Evolutionary conservation across 208 protist species (phyloP).

Genomic region (Spongospora subterranea): DNA sequence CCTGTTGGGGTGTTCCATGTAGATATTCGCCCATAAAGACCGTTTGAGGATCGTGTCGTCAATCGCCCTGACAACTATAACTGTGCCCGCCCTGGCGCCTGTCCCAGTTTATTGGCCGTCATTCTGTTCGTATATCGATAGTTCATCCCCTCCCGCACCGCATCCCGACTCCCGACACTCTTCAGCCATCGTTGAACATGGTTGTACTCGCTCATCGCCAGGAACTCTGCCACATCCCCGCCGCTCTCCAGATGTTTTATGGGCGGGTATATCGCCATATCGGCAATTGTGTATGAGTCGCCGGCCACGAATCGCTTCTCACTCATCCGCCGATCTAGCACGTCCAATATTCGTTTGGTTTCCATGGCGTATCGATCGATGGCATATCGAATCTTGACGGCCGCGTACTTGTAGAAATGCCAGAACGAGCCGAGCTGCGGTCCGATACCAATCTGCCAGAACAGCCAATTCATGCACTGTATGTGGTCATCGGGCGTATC

Average conservation of each 20-base stretch:
- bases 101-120: no score
- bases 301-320: constrained; percentile 58
- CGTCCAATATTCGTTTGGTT: constrained; percentile 66
- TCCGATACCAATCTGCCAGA: constrained; percentile 75
- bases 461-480: constrained; percentile 77
- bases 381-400: constrained; percentile 67
- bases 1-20: not conserved
- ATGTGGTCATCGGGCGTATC: constrained; percentile 56
- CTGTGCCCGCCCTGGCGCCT: no score
- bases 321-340: constrained; percentile 62
- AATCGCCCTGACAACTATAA: no score
- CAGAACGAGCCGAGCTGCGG: constrained; percentile 68
- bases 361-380: constrained; percentile 70
- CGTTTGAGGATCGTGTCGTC: no score
- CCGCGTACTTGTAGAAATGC: constrained; percentile 69
- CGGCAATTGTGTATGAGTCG: constrained; percentile 67
- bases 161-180: not conserved
- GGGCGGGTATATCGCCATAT: constrained; percentile 69
- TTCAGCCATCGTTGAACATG: constrained; percentile 19
- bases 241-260: not conserved
- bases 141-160: constrained; percentile 13
- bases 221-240: constrained; percentile 51
- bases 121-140: not conserved
- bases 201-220: constrained; percentile 45
- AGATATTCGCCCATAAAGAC: no score